Evolutionary conservation across 164 flowering plant genomes (phyloP), one percentile per base, ranked within the genome.

Genomic region (Cinnamomum chago): DNA sequence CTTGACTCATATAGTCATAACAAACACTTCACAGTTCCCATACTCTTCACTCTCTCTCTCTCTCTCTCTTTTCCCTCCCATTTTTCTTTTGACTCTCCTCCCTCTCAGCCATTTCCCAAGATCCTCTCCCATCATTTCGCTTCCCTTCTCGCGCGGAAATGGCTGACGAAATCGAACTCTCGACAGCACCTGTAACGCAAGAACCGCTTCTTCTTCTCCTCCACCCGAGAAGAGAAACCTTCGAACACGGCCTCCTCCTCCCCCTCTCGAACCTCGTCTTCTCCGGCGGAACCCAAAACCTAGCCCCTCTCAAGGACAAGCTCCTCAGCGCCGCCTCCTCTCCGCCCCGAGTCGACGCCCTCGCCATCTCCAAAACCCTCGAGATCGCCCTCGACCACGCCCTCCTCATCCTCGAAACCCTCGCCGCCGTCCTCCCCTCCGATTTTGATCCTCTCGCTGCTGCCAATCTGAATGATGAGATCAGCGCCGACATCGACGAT

Each of bases 211-310:
- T 70, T 67, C 55, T 82, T 33, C 67, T 81, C 47, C 77, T 89
- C 73, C 91, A 83, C 66, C 81, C 89, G 0, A 69, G 95, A 58
- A 83, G 95, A 24, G 99, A 90, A 84, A 90, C 96, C 11, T 95
- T 95, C 90, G 98, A 95, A 81, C 85, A 92, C 71, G 99, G 98
- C 23, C 97, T 95, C 58, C 82, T 93, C 67, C 82, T 93, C 67
- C 98, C 96, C 2, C 89, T 95, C 79, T 87, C 90, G 27, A 93
- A 93, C 71, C 93, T 93, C 80, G 84, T 95, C 68, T 93, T 93
- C 88, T 71, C 94, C 74, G 97, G 93, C 73, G 90, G 86, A 74
- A 84, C 50, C 80, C 84, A 75, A 87, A 90, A 86, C 78, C 90
- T 95, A 65, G 78, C 82, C 5, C 84, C 88, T 14, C 81, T 93